Base-by-base conservation (phyloP, 2,329 filamentous ascomycete genomes). In the Exophiala xenobiotica region DNA sequence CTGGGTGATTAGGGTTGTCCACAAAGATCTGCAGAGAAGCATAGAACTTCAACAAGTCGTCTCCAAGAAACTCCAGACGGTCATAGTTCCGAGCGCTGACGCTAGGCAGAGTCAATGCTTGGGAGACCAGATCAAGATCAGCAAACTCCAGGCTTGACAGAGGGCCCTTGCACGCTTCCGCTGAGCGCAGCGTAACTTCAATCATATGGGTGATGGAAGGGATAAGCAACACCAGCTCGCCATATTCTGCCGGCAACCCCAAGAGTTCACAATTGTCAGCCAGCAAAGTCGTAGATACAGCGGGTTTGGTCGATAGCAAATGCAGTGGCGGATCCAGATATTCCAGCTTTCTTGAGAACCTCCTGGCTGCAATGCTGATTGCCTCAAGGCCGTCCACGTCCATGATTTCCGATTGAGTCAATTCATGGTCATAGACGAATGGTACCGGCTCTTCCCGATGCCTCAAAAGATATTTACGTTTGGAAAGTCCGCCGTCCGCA, bases 11-110 rank as follows among this genome's bases (percentile, higher is more conserved):
- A 0, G 80, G 79, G 54, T 90, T 68, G 24, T 75, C 65, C 14
- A 77, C 75, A 64, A 78, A 75, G 3, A 91, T 75, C 49, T 90
- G 85, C 1, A 89, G 66, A 0, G 83, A 82, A 0, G 86, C 78
- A 40, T 81, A 82, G 50, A 86, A 80, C 63, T 97, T 97, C 29
- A 97, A 75, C 1, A 95, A 75, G 0, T 83, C 83, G 63, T 97
- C 92, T 0, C 93, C 93, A 0, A 96, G 72, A 60, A 95, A 95
- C 65, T 97, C 93, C 0, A 95, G 73, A 2, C 87, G 77, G 62
- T 97, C 87, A 64, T 96, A 96, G 58, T 96, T 79, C 20, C 35
- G 22, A 8, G 22, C 41, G 12, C 33, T 19, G 9, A 35, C 47
- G 3, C 9, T 16, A 16, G 57, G 54, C 18, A 42, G 19, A 27